These are phyloP conservation scores for Kwoniella europaea DNA, from an alignment of 768 basidiomycete species.

Conservation along the genomic window DNA sequence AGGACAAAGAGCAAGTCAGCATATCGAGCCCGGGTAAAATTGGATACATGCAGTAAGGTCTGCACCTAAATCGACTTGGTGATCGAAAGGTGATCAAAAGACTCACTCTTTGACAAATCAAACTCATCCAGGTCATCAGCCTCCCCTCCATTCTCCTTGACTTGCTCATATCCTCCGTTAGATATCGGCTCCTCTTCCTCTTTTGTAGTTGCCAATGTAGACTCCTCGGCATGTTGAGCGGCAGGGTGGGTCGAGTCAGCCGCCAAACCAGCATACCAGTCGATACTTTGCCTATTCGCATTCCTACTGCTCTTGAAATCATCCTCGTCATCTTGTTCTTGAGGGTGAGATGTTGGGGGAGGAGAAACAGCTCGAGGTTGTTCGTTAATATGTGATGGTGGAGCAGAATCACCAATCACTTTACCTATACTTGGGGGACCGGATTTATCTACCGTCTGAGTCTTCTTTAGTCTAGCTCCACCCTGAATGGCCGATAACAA, in stretches of 20 bases:
- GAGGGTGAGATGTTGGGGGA: conserved; percentile 55
- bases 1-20: neutral
- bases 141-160: conserved; percentile 20
- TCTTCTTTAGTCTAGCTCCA: conserved; percentile 68
- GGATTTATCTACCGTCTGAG: conserved; percentile 83
- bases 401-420: conserved; percentile 73
- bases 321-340: conserved; percentile 26
- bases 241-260: conserved; percentile 63
- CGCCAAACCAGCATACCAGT: conserved; percentile 88
- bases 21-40: too few species aligned
- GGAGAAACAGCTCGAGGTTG: conserved; percentile 57
- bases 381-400: conserved; percentile 71
- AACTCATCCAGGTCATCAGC: conserved; percentile 58
- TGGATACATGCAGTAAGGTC: too few species aligned
- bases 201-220: conserved; percentile 61
- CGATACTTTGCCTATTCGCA: conserved; percentile 76
- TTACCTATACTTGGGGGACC: conserved; percentile 63
- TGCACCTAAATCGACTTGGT: too few species aligned
- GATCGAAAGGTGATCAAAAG: too few species aligned
- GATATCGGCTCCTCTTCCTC: conserved; percentile 63
- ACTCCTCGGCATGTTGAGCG: conserved; percentile 57
- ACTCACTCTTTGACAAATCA: conserved; percentile 57
- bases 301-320: conserved; percentile 40
- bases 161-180: conserved; percentile 18
- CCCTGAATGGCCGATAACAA: conserved; percentile 83